Evolutionary conservation across 768 basidiomycete genomes (phyloP).

Genomic region (Kwoniella sp.): DNA sequence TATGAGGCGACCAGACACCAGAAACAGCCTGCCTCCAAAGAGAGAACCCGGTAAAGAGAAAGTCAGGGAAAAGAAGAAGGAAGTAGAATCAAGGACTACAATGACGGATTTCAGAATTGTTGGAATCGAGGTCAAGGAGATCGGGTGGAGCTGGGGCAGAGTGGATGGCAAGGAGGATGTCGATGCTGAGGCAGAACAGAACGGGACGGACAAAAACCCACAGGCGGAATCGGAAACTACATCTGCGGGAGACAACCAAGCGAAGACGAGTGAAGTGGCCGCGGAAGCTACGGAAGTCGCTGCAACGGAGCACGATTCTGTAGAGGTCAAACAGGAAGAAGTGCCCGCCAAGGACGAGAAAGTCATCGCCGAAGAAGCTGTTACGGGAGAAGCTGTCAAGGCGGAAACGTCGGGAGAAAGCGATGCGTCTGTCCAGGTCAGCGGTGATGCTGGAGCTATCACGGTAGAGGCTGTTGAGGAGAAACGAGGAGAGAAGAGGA

Average conservation of each 20-base stretch:
- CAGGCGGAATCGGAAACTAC: background rate
- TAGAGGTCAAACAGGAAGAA: slow-evolving; percentile 47
- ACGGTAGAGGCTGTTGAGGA: slow-evolving; percentile 31
- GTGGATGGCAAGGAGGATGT: slow-evolving; percentile 32
- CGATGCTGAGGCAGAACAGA: slow-evolving; percentile 7
- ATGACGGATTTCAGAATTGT: slow-evolving; percentile 98
- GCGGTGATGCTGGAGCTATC: slow-evolving; percentile 3
- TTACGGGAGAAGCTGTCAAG: slow-evolving; percentile 20
- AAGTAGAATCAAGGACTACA: slow-evolving; percentile 65
- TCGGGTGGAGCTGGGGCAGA: slow-evolving; percentile 85
- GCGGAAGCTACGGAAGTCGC: slow-evolving; percentile 25
- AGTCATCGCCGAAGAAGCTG: background rate
- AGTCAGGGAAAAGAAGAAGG: slow-evolving; percentile 37
- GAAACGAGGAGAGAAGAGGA: slow-evolving; percentile 52
- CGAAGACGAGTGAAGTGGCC: slow-evolving; percentile 1
- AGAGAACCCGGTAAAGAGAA: slow-evolving; percentile 14
- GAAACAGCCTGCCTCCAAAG: slow-evolving; percentile 1
- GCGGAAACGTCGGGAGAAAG: slow-evolving; percentile 15
- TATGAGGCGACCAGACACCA: slow-evolving; percentile 23
- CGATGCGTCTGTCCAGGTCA: slow-evolving; percentile 53
- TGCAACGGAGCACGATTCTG: slow-evolving; percentile 35
- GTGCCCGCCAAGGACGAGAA: slow-evolving; percentile 1
- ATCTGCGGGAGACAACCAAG: slow-evolving; percentile 20
- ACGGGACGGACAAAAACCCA: background rate
- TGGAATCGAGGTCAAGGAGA: slow-evolving; percentile 77